These are phyloP conservation scores for Hypholoma fasciculare DNA, from an alignment of 768 basidiomycete genomes.

Conservation along the genomic window DNA sequence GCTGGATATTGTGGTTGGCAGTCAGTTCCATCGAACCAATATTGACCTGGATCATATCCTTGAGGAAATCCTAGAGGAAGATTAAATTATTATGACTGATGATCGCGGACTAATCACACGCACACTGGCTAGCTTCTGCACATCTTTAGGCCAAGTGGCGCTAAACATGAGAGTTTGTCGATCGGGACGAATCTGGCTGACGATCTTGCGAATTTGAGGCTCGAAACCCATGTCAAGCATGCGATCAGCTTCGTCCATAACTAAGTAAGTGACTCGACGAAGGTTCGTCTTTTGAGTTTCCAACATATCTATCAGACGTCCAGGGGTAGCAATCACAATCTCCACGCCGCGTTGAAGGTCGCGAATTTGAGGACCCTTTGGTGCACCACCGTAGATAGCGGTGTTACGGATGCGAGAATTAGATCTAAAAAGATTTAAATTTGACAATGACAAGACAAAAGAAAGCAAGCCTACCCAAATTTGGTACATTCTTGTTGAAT, in stretches of 20 bases:
- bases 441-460: background rate
- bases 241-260: constrained; percentile 99
- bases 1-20: constrained; percentile 96
- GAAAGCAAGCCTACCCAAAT: constrained; percentile 67
- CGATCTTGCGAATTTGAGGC: constrained; percentile 98
- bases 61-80: constrained; percentile 77
- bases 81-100: background rate
- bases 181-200: constrained; percentile 96
- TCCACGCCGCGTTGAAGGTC: constrained; percentile 97
- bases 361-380: constrained; percentile 97
- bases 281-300: constrained; percentile 96
- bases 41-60: constrained; percentile 98
- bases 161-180: constrained; percentile 99
- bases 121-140: constrained; percentile 94
- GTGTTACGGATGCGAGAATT: constrained; percentile 98
- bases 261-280: constrained; percentile 93
- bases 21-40: constrained; percentile 98
- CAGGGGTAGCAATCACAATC: constrained; percentile 99
- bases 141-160: constrained; percentile 99
- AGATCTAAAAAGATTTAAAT: constrained; percentile 40
- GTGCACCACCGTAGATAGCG: constrained; percentile 98
- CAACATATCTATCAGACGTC: constrained; percentile 98
- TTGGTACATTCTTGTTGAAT: constrained; percentile 99
- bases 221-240: constrained; percentile 99
- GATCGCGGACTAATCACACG: constrained; percentile 9